Evolutionary conservation across 768 basidiomycete genomes (phyloP).

Genomic region (Suillus plorans): DNA sequence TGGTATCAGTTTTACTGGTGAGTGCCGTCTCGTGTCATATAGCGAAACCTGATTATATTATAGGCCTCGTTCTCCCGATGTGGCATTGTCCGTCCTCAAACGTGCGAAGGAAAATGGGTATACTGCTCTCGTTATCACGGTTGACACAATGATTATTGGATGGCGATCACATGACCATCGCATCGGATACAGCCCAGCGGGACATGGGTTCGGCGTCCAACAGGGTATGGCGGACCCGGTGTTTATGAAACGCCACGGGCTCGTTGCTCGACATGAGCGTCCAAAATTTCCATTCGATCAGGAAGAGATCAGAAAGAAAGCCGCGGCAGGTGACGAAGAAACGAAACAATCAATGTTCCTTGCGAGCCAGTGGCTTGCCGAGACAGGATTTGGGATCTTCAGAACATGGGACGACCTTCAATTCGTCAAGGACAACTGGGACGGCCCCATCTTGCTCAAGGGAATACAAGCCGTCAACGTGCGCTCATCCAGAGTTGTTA

Average conservation of each 20-base stretch:
- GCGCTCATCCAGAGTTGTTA: not conserved
- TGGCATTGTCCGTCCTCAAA: slow-evolving; percentile 40
- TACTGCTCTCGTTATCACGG: slow-evolving; percentile 44
- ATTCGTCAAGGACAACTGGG: slow-evolving; percentile 46
- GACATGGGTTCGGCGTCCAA: slow-evolving; percentile 38
- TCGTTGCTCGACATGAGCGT: slow-evolving; percentile 28
- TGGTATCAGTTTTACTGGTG: slow-evolving; percentile 55
- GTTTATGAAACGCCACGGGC: slow-evolving; percentile 40
- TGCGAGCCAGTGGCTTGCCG: slow-evolving; percentile 37
- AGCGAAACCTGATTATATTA: not conserved
- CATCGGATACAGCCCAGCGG: slow-evolving; percentile 36
- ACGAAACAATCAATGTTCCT: slow-evolving; percentile 29
- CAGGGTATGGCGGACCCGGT: slow-evolving; percentile 45
- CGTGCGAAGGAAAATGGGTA: slow-evolving; percentile 44
- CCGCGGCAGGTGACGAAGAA: slow-evolving; percentile 31
- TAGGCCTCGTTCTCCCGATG: slow-evolving; percentile 39
- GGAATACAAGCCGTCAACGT: slow-evolving; percentile 36
- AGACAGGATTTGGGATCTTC: slow-evolving; percentile 40
- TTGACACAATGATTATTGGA: slow-evolving; percentile 43
- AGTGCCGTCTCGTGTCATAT: slow-evolving; percentile 6
- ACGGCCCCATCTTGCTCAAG: slow-evolving; percentile 48
- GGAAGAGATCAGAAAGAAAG: slow-evolving; percentile 22
- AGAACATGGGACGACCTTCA: slow-evolving; percentile 46
- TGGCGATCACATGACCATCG: slow-evolving; percentile 47
- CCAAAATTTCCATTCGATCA: slow-evolving; percentile 37